A percentile compares a stretch with the other conserved stretches of the same genome.
Conservation (phyloP, 2,329 filamentous ascomycete species). For the Stromatinia cepivora region DNA sequence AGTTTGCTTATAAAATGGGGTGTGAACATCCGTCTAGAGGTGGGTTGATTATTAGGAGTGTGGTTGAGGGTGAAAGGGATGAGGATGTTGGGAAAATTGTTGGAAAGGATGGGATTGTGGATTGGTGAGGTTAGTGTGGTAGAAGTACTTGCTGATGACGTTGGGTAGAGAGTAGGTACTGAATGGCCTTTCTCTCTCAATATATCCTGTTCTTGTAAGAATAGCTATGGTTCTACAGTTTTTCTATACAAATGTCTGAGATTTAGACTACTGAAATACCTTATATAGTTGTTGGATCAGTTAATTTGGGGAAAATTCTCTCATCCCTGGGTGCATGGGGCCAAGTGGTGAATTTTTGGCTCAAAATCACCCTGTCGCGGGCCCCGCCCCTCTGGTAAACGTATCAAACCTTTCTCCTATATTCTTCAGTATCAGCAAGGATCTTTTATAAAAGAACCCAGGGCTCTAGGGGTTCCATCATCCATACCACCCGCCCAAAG, state of each 20-base stretch:
- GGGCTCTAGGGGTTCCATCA: background rate
- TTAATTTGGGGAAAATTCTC: background rate
- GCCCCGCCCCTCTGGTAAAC: no score
- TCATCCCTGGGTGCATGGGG: background rate
- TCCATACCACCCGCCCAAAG: background rate
- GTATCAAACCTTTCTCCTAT: no score
- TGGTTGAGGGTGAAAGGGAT: conserved; percentile 47
- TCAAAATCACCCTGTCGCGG: background rate
- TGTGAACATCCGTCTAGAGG: conserved; percentile 42
- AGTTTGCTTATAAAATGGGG: conserved; percentile 31
- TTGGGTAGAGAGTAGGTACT: background rate
- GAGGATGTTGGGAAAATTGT: conserved; percentile 45
- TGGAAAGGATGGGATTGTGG: conserved; percentile 20
- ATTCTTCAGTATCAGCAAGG: background rate
- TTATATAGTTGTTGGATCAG: background rate
- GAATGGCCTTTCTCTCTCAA: no score
- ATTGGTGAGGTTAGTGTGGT: background rate
- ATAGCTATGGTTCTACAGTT: no score
- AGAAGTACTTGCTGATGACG: background rate
- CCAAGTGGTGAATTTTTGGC: background rate
- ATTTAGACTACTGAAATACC: background rate
- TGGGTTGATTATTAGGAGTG: conserved; percentile 43
- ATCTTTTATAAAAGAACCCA: background rate
- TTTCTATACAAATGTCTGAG: background rate
- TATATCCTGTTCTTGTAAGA: no score